Evolutionary conservation across 768 basidiomycete genomes (phyloP), one percentile per base, ranked within the genome.

Genomic region (Xerocomus potaroensis): DNA sequence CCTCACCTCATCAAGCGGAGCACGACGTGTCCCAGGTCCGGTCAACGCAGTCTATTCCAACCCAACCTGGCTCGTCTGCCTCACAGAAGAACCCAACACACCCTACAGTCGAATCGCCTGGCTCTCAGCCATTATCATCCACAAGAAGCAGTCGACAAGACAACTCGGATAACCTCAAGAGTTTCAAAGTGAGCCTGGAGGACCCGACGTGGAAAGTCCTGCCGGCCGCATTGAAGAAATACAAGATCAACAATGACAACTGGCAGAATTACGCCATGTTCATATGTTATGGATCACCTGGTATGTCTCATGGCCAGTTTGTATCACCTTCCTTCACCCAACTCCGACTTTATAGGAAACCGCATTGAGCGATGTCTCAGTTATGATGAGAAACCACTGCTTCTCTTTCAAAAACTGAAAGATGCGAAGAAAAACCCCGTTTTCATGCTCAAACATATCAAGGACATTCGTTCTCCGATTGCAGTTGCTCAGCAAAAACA

Each of bases 191-290:
- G 49, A 96, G 90, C 54, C 66, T 99, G 47, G 95, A 98, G 45
- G 96, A 99, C 64, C 96, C 96, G 0, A 96, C 95, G 26, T 98
- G 90, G 87, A 98, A 98, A 63, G 96, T 99, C 18, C 73, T 99
- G 14, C 96, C 96, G 2, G 96, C 96, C 0, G 96, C 96, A 14
- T 72, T 99, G 53, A 97, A 97, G 72, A 98, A 98, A 68, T 99
- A 99, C 67, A 93, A 91, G 62, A 98, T 98, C 69, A 92, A 95
- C 66, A 91, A 91, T 56, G 96, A 98, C 54, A 94, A 90, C 65
- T 99, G 96, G 96, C 87, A 92, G 72, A 90, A 92, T 59, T 99
- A 98, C 71, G 96, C 96, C 23, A 89, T 99, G 86, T 99, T 99
- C 70, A 98, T 99, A 50, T 98, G 95, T 58, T 97, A 95, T 66